Percentiles rank a stretch among this genome's conserved stretches.
Conservation (phyloP, 768 basidiomycete species). For the Neoboletus brunneissimus region DNA sequence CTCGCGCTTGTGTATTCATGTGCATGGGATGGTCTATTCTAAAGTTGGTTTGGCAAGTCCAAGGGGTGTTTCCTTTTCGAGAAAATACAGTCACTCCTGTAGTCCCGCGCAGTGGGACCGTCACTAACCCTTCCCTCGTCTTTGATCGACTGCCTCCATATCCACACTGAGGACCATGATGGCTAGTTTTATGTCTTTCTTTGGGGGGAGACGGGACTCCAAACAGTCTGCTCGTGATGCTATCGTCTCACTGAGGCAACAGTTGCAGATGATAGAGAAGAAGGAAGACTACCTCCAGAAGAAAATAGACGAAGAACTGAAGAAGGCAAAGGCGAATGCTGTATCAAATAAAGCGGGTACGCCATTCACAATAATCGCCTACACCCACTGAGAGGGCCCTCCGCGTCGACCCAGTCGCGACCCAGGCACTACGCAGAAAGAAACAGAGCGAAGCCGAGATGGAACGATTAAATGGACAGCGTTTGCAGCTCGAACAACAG, state of each 20-base stretch:
- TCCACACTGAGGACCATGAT: conserved; percentile 46
- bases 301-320: conserved; percentile 92
- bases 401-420: conserved; percentile 59
- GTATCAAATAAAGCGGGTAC: conserved; percentile 89
- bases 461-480: conserved; percentile 78
- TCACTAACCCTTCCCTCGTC: conserved; percentile 4
- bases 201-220: conserved; percentile 78
- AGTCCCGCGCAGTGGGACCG: conserved; percentile 14
- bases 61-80: conserved; percentile 29
- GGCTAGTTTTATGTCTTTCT: conserved; percentile 83
- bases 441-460: conserved; percentile 85
- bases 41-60: not conserved
- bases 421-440: conserved; percentile 88
- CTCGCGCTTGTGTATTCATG: not conserved
- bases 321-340: conserved; percentile 90
- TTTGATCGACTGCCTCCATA: not conserved
- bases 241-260: conserved; percentile 89
- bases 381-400: conserved; percentile 8
- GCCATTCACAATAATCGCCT: conserved; percentile 27
- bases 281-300: conserved; percentile 96
- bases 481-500: conserved; percentile 92
- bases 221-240: conserved; percentile 88
- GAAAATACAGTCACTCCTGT: conserved; percentile 15
- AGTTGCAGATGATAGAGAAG: conserved; percentile 97
- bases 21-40: not conserved